phyloP scores from a whole-genome alignment of 345 rosid species.

The Lenwebbia sp. region DNA sequence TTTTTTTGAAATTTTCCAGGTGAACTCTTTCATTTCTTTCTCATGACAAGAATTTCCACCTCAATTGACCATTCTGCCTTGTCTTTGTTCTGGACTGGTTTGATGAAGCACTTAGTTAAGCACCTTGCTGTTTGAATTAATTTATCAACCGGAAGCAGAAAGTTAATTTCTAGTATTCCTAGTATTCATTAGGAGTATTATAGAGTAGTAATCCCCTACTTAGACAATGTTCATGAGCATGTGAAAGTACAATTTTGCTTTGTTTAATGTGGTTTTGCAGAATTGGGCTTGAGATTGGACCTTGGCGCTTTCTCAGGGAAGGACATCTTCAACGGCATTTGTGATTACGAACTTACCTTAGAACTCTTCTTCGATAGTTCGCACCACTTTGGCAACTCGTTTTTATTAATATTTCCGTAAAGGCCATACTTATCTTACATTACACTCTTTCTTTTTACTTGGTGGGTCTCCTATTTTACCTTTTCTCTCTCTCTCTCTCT shows the following conservation, averaged over 20 bases:
- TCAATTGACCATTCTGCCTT: background rate
- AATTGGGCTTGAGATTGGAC: constrained; percentile 48
- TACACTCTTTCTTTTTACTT: background rate
- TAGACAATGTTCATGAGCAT: background rate
- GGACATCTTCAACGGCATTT: too few species aligned
- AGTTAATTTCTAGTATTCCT: background rate
- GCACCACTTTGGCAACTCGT: background rate
- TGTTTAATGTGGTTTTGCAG: constrained; percentile 23
- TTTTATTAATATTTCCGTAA: background rate
- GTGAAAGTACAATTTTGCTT: background rate
- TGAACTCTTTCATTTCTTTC: background rate
- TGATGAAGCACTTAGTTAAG: background rate
- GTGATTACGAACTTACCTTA: too few species aligned
- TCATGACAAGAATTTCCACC: background rate
- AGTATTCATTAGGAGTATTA: background rate
- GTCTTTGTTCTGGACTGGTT: background rate
- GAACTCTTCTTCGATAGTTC: background rate
- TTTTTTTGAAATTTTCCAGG: too few species aligned
- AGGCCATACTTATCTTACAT: background rate
- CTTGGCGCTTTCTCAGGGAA: too few species aligned
- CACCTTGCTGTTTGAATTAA: background rate
- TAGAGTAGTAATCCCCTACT: background rate
- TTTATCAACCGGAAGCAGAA: background rate
- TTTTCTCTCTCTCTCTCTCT: background rate
- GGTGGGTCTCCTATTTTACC: background rate